Percentiles rank a stretch among this genome's conserved stretches.
Conservation (phyloP, 495 filamentous ascomycete genomes). For the Acidomyces sp. region DNA sequence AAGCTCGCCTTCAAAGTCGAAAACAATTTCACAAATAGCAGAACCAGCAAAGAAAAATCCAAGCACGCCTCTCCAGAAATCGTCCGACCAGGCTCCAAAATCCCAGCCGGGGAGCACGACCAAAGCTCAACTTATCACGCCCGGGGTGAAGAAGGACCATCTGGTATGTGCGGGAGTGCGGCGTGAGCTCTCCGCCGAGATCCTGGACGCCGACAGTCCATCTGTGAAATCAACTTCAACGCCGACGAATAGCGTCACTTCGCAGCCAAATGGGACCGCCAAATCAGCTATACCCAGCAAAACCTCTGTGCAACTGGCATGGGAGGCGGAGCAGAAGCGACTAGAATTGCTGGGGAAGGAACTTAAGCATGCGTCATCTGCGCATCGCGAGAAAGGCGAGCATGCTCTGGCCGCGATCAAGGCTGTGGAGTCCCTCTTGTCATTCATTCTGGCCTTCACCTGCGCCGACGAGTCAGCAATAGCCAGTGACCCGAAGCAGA, state of each 20-base stretch:
- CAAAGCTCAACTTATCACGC: too few relatives aligned
- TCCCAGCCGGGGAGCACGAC: too few relatives aligned
- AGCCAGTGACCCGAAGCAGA: slow-evolving; percentile 9
- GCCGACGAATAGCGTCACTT: neutral
- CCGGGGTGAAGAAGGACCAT: slow-evolving; percentile 8
- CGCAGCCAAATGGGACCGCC: neutral
- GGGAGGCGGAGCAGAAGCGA: slow-evolving; percentile 16
- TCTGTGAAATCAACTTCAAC: slow-evolving; percentile 2
- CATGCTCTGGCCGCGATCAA: slow-evolving; percentile 16
- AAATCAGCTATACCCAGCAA: neutral
- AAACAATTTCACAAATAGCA: too few relatives aligned
- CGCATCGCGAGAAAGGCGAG: slow-evolving; percentile 8
- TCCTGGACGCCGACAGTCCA: slow-evolving; percentile 2
- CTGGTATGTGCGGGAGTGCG: slow-evolving; percentile 1
- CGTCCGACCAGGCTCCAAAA: too few relatives aligned
- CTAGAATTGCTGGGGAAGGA: slow-evolving; percentile 13
- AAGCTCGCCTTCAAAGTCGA: too few relatives aligned
- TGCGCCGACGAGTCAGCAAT: slow-evolving; percentile 11
- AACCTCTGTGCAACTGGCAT: slow-evolving; percentile 8
- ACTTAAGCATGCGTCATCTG: slow-evolving; percentile 17
- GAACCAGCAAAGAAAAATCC: neutral
- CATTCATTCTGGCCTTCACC: slow-evolving; percentile 19
- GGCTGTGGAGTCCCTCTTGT: slow-evolving; percentile 15
- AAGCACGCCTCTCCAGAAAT: too few relatives aligned
- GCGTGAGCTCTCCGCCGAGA: slow-evolving; percentile 6